Evolutionary conservation across 805 yeast genomes (phyloP).

Genomic region (Kodamaea jinghongensis): DNA sequence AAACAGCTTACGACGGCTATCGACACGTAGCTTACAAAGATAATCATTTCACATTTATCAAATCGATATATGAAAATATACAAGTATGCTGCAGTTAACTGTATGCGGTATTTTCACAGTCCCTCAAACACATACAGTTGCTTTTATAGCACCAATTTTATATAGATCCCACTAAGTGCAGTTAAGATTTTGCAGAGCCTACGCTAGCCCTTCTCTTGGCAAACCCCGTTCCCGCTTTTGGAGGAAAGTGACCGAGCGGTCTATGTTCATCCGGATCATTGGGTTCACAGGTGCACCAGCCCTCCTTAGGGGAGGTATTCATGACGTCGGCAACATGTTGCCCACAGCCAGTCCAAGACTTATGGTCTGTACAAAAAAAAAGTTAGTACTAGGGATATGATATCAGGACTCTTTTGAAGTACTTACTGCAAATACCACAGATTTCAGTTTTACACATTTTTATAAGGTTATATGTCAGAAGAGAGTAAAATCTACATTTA

Average conservation of each 20-base stretch:
- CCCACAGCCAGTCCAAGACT: conserved; percentile 68
- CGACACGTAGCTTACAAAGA: neutral
- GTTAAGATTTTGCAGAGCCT: neutral
- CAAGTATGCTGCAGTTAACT: too few relatives aligned
- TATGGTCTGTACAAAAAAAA: conserved; percentile 31
- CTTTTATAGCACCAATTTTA: too few relatives aligned
- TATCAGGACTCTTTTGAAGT: neutral
- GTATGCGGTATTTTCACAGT: too few relatives aligned
- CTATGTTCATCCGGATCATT: conserved; percentile 37
- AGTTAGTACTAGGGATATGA: conserved; percentile 2
- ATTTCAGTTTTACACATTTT: conserved; percentile 36
- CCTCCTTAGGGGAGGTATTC: conserved; percentile 45
- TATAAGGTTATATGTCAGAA: neutral
- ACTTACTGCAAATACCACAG: conserved; percentile 36
- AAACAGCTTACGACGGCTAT: too few relatives aligned
- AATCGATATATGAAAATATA: too few relatives aligned
- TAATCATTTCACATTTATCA: too few relatives aligned
- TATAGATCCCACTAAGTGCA: neutral
- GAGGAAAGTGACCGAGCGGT: conserved; percentile 42
- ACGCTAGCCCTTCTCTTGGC: conserved; percentile 23
- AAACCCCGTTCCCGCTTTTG: conserved; percentile 62
- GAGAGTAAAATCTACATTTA: neutral
- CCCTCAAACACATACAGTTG: too few relatives aligned
- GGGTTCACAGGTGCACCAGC: conserved; percentile 57
- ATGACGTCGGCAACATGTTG: conserved; percentile 53